phyloP scores from a whole-genome alignment of 192 early-diverging fungal genomes.

The Radiomyces spectabilis region DNA sequence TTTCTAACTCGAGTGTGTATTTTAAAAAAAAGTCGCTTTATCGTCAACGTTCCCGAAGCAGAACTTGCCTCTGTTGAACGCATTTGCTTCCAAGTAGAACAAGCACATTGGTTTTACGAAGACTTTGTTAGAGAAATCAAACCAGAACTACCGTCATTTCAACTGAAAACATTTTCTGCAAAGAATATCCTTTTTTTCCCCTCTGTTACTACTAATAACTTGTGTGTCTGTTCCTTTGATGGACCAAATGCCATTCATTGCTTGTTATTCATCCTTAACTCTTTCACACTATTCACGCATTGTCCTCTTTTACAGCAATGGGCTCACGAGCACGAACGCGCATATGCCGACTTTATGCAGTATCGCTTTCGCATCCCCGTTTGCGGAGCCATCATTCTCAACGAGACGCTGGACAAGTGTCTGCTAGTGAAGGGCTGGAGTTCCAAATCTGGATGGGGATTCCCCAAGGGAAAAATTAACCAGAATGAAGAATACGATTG shows the following conservation, averaged over 20 bases:
- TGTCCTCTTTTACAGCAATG: slow-evolving; percentile 88
- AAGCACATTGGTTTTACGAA: slow-evolving; percentile 98
- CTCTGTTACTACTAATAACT: not conserved
- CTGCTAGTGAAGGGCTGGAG: slow-evolving; percentile 94
- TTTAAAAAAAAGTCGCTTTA: slow-evolving; percentile 96
- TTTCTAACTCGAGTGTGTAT: too few species aligned
- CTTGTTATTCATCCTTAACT: slow-evolving; percentile 24
- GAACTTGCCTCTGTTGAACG: slow-evolving; percentile 91
- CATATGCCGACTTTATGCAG: slow-evolving; percentile 88
- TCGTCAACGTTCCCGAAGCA: slow-evolving; percentile 96
- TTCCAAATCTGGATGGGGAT: slow-evolving; percentile 88
- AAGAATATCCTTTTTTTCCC: slow-evolving; percentile 43
- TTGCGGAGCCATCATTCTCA: slow-evolving; percentile 95
- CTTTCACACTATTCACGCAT: slow-evolving; percentile 70
- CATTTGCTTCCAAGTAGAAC: slow-evolving; percentile 98
- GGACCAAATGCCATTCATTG: slow-evolving; percentile 18
- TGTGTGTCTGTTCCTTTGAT: not conserved
- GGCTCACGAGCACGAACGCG: slow-evolving; percentile 79
- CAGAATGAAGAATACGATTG: slow-evolving; percentile 82
- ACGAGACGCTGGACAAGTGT: slow-evolving; percentile 69
- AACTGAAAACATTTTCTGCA: slow-evolving; percentile 77
- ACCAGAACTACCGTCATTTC: slow-evolving; percentile 71
- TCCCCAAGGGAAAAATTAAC: slow-evolving; percentile 98
- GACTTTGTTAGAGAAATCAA: slow-evolving; percentile 92
- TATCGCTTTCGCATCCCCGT: slow-evolving; percentile 96